Evolutionary conservation across 768 basidiomycete species (phyloP).

Genomic region (Auriscalpium orientale): DNA sequence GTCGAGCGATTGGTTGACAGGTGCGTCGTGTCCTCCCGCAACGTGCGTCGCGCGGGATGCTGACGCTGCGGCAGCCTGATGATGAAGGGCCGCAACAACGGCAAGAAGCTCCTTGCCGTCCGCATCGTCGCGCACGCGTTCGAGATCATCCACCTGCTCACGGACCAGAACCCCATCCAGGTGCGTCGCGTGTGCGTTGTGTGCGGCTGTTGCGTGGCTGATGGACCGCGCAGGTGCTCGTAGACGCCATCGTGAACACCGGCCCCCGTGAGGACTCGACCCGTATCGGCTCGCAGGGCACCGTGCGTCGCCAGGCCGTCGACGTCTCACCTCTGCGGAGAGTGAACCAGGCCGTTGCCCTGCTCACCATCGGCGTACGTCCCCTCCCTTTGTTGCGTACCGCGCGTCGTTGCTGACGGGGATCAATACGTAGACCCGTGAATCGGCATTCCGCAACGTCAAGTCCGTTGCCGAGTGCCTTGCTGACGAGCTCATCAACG

Average conservation of each 20-base stretch:
- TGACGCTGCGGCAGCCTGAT: slow-evolving; percentile 58
- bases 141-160: slow-evolving; percentile 99
- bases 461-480: slow-evolving; percentile 99
- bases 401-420: neutral
- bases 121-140: slow-evolving; percentile 99
- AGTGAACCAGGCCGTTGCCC: slow-evolving; percentile 95
- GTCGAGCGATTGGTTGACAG: slow-evolving; percentile 98
- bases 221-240: slow-evolving; percentile 57
- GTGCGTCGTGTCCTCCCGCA: slow-evolving; percentile 33
- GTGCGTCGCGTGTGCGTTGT: slow-evolving; percentile 33
- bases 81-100: slow-evolving; percentile 99
- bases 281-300: slow-evolving; percentile 99
- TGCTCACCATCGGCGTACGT: slow-evolving; percentile 93
- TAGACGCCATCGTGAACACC: slow-evolving; percentile 99
- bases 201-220: neutral
- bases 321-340: slow-evolving; percentile 97
- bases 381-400: neutral
- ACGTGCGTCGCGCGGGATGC: too few species aligned
- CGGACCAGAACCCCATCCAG: slow-evolving; percentile 99
- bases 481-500: slow-evolving; percentile 99
- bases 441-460: slow-evolving; percentile 99
- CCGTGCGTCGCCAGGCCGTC: slow-evolving; percentile 98
- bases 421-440: slow-evolving; percentile 68
- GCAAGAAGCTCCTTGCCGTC: slow-evolving; percentile 97
- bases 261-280: slow-evolving; percentile 99